Conservation (phyloP, 108 stramenopile genomes). For the Seminavis robusta region DNA sequence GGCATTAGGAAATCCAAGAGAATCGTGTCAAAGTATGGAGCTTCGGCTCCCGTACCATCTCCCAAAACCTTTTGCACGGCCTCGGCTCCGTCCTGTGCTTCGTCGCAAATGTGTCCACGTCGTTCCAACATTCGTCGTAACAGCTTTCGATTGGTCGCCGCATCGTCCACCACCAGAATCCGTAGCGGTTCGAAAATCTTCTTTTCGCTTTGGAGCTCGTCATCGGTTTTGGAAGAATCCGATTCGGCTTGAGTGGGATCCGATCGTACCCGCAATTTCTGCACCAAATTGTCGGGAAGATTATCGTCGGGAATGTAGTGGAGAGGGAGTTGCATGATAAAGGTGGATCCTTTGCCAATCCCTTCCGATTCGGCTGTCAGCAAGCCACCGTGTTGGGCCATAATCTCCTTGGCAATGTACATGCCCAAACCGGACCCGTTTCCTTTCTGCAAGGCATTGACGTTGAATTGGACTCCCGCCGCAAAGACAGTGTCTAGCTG, state of each 20-base stretch:
- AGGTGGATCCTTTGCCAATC: conserved; percentile 41
- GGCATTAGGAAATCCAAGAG: conserved; percentile 28
- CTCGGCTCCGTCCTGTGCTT: conserved; percentile 25
- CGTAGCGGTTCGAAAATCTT: too few species aligned
- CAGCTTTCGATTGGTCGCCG: conserved; percentile 25
- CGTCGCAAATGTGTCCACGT: conserved; percentile 8
- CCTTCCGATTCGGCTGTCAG: conserved; percentile 42
- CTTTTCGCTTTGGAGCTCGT: too few species aligned
- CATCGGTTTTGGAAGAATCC: not conserved
- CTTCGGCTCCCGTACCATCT: conserved; percentile 3
- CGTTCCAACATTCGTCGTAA: conserved; percentile 18
- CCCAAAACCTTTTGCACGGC: conserved; percentile 10
- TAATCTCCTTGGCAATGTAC: conserved; percentile 57
- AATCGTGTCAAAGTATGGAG: not conserved
- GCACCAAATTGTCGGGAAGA: not conserved
- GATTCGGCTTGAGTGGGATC: not conserved
- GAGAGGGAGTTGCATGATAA: conserved; percentile 42
- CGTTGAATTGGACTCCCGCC: conserved; percentile 66
- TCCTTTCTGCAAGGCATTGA: conserved; percentile 56
- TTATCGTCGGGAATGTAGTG: conserved; percentile 10
- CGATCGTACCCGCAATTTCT: not conserved
- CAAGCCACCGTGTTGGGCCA: conserved; percentile 47
- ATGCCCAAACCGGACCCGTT: conserved; percentile 67
- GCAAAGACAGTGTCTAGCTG: conserved; percentile 44
- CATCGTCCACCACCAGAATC: conserved; percentile 19